Base-by-base conservation (phyloP, 1,284 basidiomycete species). In the Ganoderma leucocontextum region DNA sequence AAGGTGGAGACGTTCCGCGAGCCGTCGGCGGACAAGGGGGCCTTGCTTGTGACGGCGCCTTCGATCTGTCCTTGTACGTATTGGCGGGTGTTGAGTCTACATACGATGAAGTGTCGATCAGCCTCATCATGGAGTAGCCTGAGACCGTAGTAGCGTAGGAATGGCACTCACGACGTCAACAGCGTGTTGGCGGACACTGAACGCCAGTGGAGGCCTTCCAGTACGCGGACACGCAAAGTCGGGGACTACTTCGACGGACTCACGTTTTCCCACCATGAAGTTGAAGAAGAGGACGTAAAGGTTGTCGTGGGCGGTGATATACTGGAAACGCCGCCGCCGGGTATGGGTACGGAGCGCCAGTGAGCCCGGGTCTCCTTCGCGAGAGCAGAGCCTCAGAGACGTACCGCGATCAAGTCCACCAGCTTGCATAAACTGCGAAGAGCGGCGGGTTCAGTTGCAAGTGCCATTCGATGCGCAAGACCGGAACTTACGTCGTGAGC, bases 401-500 rank as follows among this genome's bases (percentile, higher is more conserved):
- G 10, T 13, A 49, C 47, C 47, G 22, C 47, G 10, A 49, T 25
- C n/a, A 49, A 2, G 22, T 49, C 47, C 4, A 22, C 47, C 47
- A 49, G 12, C n/a, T 49, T 49, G n/a, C 47, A 49, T 49, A 49
- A 12, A 8, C 47, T 49, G 47, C n/a, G n/a, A n/a, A n/a, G n/a
- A n/a, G 47, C 47, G 22, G 22, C 47, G 47, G 2, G 22, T 7
- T 49, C n/a, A 22, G 47, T 22, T 22, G 22, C 12, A 25, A 13
- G 9, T 10, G 22, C n/a, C n/a, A n/a, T n/a, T n/a, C n/a, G n/a
- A n/a, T n/a, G n/a, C n/a, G n/a, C n/a, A n/a, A n/a, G n/a, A n/a
- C n/a, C n/a, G n/a, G n/a, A n/a, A n/a, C 64, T 35, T 42, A 68
- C 66, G 63, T 36, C 19, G 59, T 64, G 41, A 68, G 66, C 47